Evolutionary conservation across 768 basidiomycete genomes (phyloP).

Genomic region (Lactarius psammicola): DNA sequence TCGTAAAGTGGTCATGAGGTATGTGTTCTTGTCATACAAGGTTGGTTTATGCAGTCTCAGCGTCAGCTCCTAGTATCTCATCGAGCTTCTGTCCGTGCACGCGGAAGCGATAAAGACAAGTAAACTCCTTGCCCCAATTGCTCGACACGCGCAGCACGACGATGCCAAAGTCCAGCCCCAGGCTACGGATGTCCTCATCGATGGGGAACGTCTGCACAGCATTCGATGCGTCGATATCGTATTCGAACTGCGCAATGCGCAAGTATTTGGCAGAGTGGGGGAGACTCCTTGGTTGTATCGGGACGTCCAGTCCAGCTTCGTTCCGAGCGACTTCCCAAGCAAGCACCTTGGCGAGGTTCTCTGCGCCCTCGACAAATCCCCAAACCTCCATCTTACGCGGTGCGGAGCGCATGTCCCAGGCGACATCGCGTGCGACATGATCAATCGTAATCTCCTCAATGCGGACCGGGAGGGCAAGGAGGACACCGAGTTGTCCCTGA

Average conservation of each 20-base stretch:
- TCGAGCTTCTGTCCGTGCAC: slow-evolving; percentile 63
- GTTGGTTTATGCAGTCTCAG: slow-evolving; percentile 9
- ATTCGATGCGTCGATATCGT: slow-evolving; percentile 43
- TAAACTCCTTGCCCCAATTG: slow-evolving; percentile 88
- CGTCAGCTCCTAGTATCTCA: slow-evolving; percentile 3
- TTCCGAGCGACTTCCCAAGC: slow-evolving; percentile 47
- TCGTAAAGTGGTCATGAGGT: slow-evolving; percentile 17
- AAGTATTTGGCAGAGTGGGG: slow-evolving; percentile 37
- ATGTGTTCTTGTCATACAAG: slow-evolving; percentile 1
- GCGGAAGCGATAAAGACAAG: slow-evolving; percentile 85
- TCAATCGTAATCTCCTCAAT: slow-evolving; percentile 77
- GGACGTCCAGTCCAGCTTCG: slow-evolving; percentile 30
- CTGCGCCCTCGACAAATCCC: slow-evolving; percentile 79
- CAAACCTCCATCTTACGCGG: slow-evolving; percentile 89
- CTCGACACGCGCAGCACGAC: slow-evolving; percentile 75
- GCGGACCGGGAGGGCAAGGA: slow-evolving; percentile 59
- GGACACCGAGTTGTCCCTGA: slow-evolving; percentile 79
- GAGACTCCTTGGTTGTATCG: slow-evolving; percentile 34
- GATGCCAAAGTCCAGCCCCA: slow-evolving; percentile 81
- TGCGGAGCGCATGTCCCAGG: slow-evolving; percentile 76
- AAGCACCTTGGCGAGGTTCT: slow-evolving; percentile 61
- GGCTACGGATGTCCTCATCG: slow-evolving; percentile 53
- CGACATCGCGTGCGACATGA: slow-evolving; percentile 80
- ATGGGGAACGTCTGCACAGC: slow-evolving; percentile 54
- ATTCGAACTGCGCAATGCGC: slow-evolving; percentile 47